Conservation (phyloP, 768 basidiomycete species). For the Panaeolus papilionaceus region DNA sequence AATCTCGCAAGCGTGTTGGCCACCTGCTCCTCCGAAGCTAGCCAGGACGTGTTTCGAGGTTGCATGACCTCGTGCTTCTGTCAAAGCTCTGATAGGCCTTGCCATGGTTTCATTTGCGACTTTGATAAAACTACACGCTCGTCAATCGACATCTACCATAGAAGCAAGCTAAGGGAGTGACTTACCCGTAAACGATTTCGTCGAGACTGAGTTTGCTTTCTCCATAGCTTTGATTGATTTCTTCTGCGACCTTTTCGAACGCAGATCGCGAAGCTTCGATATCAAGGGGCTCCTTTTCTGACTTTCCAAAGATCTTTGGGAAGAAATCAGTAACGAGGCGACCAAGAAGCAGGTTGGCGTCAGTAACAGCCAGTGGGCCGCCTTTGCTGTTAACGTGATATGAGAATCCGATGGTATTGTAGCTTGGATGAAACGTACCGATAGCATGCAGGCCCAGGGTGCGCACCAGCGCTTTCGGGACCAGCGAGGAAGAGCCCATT, state of each 20-base stretch:
- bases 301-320: conserved; percentile 93
- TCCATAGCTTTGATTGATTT: conserved; percentile 66
- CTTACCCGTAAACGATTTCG: conserved; percentile 89
- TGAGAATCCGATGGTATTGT: neutral
- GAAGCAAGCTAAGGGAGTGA: conserved; percentile 9
- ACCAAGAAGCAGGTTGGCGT: conserved; percentile 91
- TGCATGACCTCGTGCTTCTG: conserved; percentile 88
- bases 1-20: conserved; percentile 94
- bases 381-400: conserved; percentile 65
- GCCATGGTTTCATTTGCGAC: conserved; percentile 98
- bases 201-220: conserved; percentile 70
- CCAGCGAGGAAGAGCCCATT: conserved; percentile 93
- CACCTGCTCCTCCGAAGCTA: conserved; percentile 90
- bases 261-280: conserved; percentile 67
- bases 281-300: conserved; percentile 86
- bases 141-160: neutral
- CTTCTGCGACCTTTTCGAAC: conserved; percentile 70
- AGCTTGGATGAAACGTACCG: conserved; percentile 51
- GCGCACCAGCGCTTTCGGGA: conserved; percentile 91
- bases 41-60: conserved; percentile 80
- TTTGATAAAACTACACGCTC: conserved; percentile 78
- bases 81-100: conserved; percentile 88
- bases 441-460: conserved; percentile 94
- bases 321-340: conserved; percentile 90
- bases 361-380: conserved; percentile 90